phyloP scores from a whole-genome alignment of 805 yeast genomes.

The Ogataea saltuana region DNA sequence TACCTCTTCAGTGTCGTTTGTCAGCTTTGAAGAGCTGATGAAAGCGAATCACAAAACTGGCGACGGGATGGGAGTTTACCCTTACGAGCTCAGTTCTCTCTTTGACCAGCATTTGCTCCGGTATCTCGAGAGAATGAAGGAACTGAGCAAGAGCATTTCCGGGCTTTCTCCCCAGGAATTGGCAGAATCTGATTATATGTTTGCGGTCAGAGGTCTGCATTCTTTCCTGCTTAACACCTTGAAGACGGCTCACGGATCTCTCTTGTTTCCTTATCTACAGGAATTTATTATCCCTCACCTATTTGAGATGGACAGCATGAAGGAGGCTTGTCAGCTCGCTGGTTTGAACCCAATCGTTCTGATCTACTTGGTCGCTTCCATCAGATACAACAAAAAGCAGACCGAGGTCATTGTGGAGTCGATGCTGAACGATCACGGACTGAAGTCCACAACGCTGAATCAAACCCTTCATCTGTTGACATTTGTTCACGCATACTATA shows the following conservation, averaged over 20 bases:
- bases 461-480: conserved; percentile 69
- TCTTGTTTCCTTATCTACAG: conserved; percentile 53
- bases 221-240: conserved; percentile 58
- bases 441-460: conserved; percentile 47
- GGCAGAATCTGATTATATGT: conserved; percentile 59
- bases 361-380: conserved; percentile 47
- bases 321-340: conserved; percentile 79
- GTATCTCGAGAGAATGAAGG: conserved; percentile 44
- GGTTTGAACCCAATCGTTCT: conserved; percentile 54
- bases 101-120: conserved; percentile 41
- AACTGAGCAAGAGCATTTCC: conserved; percentile 36
- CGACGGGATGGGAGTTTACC: conserved; percentile 37
- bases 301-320: conserved; percentile 59
- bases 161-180: conserved; percentile 54
- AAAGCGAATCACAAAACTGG: conserved; percentile 37
- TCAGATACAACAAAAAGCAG: conserved; percentile 46
- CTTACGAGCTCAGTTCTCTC: conserved; percentile 33
- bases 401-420: conserved; percentile 44
- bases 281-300: conserved; percentile 67
- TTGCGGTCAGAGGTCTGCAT: conserved; percentile 62
- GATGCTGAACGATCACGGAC: conserved; percentile 42
- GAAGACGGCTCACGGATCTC: conserved; percentile 52
- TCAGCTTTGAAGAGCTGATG: conserved; percentile 42
- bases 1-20: conserved; percentile 16
- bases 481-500: conserved; percentile 69